These are phyloP conservation scores for Apiotrichum gracile DNA, from an alignment of 1,284 basidiomycete species.

Conservation along the genomic window DNA sequence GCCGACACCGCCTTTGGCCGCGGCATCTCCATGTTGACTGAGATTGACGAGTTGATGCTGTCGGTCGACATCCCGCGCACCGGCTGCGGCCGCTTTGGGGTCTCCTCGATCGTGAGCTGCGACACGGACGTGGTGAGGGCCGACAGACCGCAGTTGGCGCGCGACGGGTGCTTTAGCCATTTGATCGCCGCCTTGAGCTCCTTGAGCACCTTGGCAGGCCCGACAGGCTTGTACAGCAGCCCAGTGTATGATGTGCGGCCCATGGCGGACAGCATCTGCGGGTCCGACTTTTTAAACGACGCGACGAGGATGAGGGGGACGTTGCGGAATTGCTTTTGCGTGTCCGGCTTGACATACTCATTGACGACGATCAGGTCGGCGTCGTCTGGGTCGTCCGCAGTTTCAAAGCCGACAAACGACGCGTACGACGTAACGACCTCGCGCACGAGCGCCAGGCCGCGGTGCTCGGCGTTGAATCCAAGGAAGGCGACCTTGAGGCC, in stretches of 20 bases:
- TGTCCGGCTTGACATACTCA: conserved; percentile 62
- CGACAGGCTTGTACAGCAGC: conserved; percentile 80
- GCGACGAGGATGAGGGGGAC: conserved; percentile 51
- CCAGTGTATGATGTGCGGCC: conserved; percentile 76
- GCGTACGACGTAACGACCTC: conserved; percentile 64
- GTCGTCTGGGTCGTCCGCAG: conserved; percentile 47
- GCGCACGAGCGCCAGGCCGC: conserved; percentile 63
- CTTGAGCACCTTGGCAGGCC: conserved; percentile 66
- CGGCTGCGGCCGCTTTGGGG: not conserved
- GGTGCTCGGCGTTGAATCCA: conserved; percentile 63
- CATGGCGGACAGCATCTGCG: conserved; percentile 38
- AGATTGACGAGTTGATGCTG: conserved; percentile 2
- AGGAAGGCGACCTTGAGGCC: conserved; percentile 62
- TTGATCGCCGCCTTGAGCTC: conserved; percentile 50
- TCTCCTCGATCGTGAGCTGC: not conserved
- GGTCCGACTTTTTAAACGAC: not conserved
- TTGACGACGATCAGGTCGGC: conserved; percentile 78
- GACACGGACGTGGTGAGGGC: not conserved
- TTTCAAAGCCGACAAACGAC: conserved; percentile 69
- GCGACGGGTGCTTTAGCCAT: conserved; percentile 20
- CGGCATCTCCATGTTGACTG: not conserved
- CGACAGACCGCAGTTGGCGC: conserved; percentile 18
- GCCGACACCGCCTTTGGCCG: conserved; percentile 1
- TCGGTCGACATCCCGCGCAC: not conserved
- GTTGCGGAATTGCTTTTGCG: conserved; percentile 51